phyloP scores from a whole-genome alignment of 306 rosid genomes.

The Dryas octopetala region DNA sequence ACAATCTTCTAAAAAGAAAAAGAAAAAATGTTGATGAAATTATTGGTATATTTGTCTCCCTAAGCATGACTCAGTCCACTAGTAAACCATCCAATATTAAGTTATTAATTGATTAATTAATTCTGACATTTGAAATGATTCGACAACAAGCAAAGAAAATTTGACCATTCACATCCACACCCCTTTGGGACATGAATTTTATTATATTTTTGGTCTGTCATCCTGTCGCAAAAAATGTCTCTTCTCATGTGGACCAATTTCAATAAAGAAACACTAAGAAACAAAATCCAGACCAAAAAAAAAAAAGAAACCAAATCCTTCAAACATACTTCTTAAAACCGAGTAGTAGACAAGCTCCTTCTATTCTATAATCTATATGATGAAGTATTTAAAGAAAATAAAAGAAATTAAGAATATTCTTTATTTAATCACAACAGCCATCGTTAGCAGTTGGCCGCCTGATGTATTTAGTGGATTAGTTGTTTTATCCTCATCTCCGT shows the following conservation, averaged over 20 bases:
- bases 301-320: neutral
- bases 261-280: neutral
- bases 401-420: neutral
- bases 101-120: neutral
- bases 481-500: slow-evolving; percentile 43
- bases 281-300: neutral
- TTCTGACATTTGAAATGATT: neutral
- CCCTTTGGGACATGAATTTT: neutral
- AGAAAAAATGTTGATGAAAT: too few species aligned
- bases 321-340: neutral
- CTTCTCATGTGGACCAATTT: neutral
- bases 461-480: slow-evolving; percentile 32
- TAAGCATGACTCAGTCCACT: too few species aligned
- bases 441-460: neutral
- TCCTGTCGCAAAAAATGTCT: slow-evolving; percentile 1
- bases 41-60: too few species aligned
- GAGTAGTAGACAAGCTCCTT: neutral
- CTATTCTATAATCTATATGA: neutral
- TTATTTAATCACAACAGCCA: slow-evolving; percentile 13
- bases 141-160: neutral
- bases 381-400: neutral
- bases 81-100: too few species aligned
- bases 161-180: neutral
- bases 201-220: neutral
- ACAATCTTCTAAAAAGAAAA: too few species aligned